Percentiles rank a stretch among this genome's conserved stretches.
Evolutionary conservation across 345 rosid species (phyloP).

Genomic region (Lagerstroemia speciosa): DNA sequence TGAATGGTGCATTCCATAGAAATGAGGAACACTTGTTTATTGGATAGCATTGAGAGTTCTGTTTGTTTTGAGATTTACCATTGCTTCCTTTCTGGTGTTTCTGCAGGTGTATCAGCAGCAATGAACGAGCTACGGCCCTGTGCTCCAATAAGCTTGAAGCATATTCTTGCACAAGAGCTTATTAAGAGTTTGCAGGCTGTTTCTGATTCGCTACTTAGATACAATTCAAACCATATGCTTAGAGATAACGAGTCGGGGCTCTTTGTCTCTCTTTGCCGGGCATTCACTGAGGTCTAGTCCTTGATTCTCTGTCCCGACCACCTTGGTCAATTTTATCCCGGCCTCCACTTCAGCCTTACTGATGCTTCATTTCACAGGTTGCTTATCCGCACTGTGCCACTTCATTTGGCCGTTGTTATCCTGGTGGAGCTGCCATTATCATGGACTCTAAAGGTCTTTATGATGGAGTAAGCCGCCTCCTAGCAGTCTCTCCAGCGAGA

Average conservation of each 20-base stretch:
- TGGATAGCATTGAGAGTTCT: neutral
- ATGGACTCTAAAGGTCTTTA: constrained; percentile 64
- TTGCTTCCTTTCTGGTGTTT: constrained; percentile 5
- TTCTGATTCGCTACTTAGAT: constrained; percentile 73
- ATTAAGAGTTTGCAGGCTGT: constrained; percentile 75
- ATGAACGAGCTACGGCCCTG: constrained; percentile 86
- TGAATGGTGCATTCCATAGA: constrained; percentile 50
- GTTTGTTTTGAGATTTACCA: neutral
- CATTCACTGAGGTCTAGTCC: constrained; percentile 64
- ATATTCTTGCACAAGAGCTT: constrained; percentile 65
- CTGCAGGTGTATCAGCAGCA: constrained; percentile 80
- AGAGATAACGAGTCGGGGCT: constrained; percentile 75
- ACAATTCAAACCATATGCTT: constrained; percentile 85
- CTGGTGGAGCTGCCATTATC: constrained; percentile 63
- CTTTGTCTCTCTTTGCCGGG: constrained; percentile 79
- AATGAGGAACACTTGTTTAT: neutral
- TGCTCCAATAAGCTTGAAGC: constrained; percentile 77
- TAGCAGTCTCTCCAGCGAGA: constrained; percentile 41
- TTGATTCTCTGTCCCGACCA: neutral
- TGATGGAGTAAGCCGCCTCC: constrained; percentile 51
- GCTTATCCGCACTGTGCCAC: constrained; percentile 74
- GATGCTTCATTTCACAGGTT: constrained; percentile 34
- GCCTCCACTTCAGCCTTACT: neutral
- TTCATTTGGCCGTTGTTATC: constrained; percentile 89
- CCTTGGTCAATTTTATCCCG: neutral